Evolutionary conservation across 2,329 filamentous ascomycete species (phyloP), one percentile per base, ranked within the genome.

Genomic region (Trichoderma breve): DNA sequence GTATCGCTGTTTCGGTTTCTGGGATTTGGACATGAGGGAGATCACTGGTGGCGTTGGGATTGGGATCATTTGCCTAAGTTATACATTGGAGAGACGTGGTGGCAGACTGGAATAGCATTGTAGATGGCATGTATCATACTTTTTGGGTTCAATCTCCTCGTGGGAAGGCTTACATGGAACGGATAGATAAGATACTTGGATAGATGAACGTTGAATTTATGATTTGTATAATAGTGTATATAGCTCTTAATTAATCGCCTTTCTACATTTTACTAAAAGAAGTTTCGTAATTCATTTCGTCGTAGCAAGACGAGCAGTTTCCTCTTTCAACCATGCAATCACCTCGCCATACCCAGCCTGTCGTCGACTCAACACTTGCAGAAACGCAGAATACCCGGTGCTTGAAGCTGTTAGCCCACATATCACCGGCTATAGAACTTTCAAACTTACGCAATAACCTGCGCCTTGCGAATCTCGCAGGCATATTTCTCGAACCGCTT

Each of bases 381-480:
- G 80, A 77, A 97, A 97, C 6, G 94, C 93, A 32, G 85, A 84
- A 66, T 90, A 89, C 0, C 90, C 91, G 72, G 95, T 83, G 84
- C 91, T 92, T 26, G 5, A 39, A 21, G 21, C 73, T 53, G 61
- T 24, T 28, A 32, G 72, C 77, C 53, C 18, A 30, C 77, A 36
- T 39, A 55, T 43, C 6, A 14, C 28, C 34, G 4, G 8, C 26
- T 73, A 34, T 75, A 72, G 21, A 14, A 12, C 14, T n/a, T 39
- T 64, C 21, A 15, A 6, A 84, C 89, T 82, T 80, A 92, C 90
- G 90, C 90, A 70, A 80, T 78, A 3, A 89, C 83, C 77, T 95
- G 91, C 15, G 80, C 79, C 74, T 86, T 88, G 67, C 85, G 87
- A 34, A 95, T 83, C 24, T 83, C 83, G 76, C 90, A 93, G 15